phyloP scores from a whole-genome alignment of 306 rosid species.

The Glycine latifolia region DNA sequence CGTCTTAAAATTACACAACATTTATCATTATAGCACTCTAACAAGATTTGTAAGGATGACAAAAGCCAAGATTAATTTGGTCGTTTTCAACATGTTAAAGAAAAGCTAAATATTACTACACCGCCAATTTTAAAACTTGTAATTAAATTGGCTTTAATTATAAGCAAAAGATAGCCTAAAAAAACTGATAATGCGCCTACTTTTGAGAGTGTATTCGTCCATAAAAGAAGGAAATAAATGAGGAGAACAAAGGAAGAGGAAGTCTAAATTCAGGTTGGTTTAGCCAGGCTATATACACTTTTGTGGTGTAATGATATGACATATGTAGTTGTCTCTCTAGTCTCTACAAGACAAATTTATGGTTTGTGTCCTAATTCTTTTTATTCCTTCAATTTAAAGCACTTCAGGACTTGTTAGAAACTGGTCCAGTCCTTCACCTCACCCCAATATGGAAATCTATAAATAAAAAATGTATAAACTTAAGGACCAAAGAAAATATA shows the following conservation, averaged over 20 bases:
- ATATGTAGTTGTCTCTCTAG: constrained; percentile 42
- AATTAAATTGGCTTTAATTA: neutral
- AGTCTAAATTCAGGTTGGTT: constrained; percentile 39
- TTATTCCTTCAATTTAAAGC: constrained; percentile 27
- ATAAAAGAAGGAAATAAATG: constrained; percentile 30
- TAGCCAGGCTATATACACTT: constrained; percentile 24
- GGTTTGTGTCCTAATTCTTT: constrained; percentile 30
- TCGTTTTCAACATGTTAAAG: neutral
- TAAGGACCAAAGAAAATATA: neutral
- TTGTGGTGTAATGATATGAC: constrained; percentile 40
- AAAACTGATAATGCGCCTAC: neutral
- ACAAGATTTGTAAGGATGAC: neutral
- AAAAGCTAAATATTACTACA: neutral
- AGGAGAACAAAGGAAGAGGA: constrained; percentile 16
- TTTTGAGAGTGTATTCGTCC: neutral
- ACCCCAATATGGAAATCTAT: neutral
- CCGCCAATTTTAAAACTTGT: neutral
- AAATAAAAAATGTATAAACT: neutral
- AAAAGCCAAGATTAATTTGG: neutral
- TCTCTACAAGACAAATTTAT: constrained; percentile 27
- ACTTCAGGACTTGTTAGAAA: neutral
- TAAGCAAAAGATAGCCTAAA: constrained; percentile 9
- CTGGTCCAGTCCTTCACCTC: constrained; percentile 33
- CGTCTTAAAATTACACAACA: neutral
- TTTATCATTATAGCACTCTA: neutral